Conservation (phyloP, 1,284 basidiomycete genomes). For the Malassezia restricta region DNA sequence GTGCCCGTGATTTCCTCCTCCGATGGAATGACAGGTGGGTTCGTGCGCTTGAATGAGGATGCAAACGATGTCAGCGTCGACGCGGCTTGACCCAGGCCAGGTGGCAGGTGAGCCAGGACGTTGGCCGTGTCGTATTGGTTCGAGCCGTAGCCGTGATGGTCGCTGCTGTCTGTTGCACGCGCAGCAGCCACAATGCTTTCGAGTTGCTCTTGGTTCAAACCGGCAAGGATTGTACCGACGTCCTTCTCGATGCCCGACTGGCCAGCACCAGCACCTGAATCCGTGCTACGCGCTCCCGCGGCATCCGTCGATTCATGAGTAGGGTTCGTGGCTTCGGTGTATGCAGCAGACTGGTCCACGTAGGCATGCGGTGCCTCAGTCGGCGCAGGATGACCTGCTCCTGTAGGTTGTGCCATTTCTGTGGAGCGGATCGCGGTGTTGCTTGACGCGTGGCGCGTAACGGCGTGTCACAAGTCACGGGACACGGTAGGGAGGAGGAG, state of each 20-base stretch:
- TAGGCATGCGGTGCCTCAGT: conserved; percentile 12
- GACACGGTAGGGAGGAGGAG: conserved; percentile 10
- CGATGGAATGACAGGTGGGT: conserved; percentile 1
- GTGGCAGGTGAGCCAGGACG: conserved; percentile 18
- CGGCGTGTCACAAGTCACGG: conserved; percentile 14
- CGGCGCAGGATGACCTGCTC: conserved; percentile 2
- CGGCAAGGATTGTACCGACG: conserved; percentile 33
- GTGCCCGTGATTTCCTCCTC: conserved; percentile 12
- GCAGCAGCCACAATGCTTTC: conserved; percentile 37
- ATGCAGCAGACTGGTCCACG: conserved; percentile 13
- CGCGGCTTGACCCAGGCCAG: conserved; percentile 30
- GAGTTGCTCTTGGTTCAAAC: conserved; percentile 34
- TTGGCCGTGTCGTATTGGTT: conserved; percentile 7
- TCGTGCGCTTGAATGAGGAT: conserved; percentile 30
- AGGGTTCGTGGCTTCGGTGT: conserved; percentile 1
- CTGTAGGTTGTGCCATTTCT: conserved; percentile 10
- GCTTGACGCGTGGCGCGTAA: conserved; percentile 13
- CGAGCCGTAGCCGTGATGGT: conserved; percentile 5
- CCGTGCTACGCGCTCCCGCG: conserved; percentile 2
- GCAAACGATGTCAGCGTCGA: conserved; percentile 35
- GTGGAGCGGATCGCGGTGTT: conserved; percentile 15
- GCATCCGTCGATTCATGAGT: not conserved
- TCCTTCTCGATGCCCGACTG: conserved; percentile 25
- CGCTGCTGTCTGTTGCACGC: conserved; percentile 16
- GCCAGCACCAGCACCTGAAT: conserved; percentile 11